Evolutionary conservation across 768 basidiomycete species (phyloP), one percentile per base, ranked within the genome.

Genomic region (Tricholoma hemisulphureum): DNA sequence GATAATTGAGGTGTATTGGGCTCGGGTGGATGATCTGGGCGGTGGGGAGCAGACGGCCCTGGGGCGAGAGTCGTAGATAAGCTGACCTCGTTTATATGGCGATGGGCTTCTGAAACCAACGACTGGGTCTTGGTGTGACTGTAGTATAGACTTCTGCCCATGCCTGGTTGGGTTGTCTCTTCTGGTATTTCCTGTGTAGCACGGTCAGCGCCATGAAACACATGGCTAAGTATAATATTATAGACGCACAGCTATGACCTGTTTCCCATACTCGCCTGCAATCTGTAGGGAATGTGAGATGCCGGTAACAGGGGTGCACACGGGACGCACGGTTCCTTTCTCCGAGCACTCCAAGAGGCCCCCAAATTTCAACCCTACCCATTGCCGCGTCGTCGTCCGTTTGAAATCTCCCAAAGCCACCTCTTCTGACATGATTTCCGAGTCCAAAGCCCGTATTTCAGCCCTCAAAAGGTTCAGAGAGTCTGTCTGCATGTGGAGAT

Each of bases 331-430:
- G 37, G 67, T 74, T 55, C 91, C 89, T 72, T 92, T 95, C 74
- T 95, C 90, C 53, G 87, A 89, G 56, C 84, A 86, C 70, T 97
- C 95, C 45, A 87, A 71, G 43, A 96, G 72, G 6, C 91, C 94
- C 21, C 92, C 93, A 67, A 95, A 95, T 75, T 96, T 95, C 64
- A 91, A 73, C 1, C 83, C 83, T 83, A 96, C 84, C 75, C 86
- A 90, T 41, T 81, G 76, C 60, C 83, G 84, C 2, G 88, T 79
- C 13, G 81, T 82, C 6, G 77, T 72, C 34, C 95, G 83, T 73
- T 96, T 98, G 69, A 87, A 91, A 67, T 96, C 93, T 0, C 89
- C 84, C 3, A 96, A 63, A 11, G 81, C 78, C 0, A 93, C 85
- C 65, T 96, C 95, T 61, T 93, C 91, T 1, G 75, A 81, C 76